Conservation (phyloP, 345 rosid species). For the Trapa incisa region DNA sequence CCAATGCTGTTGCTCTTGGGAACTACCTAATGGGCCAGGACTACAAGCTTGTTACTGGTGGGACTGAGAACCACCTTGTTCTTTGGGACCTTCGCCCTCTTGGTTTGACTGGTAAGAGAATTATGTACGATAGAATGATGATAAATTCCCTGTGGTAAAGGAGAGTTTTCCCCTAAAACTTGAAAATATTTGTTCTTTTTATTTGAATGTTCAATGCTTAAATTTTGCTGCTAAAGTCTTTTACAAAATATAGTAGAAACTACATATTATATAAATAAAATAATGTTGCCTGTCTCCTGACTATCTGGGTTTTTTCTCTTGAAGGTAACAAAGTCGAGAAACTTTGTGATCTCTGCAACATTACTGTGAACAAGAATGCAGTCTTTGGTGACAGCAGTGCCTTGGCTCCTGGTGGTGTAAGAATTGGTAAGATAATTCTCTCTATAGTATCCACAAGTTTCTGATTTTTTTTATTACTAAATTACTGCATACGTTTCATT, state of each 20-base stretch:
- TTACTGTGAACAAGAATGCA: constrained; percentile 97
- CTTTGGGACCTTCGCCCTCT: constrained; percentile 99
- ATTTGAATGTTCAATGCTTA: no score
- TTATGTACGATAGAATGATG: neutral
- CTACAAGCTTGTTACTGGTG: constrained; percentile 81
- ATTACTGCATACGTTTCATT: neutral
- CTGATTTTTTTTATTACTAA: no score
- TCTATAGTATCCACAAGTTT: neutral
- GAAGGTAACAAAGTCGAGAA: constrained; percentile 98
- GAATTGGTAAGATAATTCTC: constrained; percentile 56
- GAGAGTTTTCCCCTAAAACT: no score
- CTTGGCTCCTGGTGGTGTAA: constrained; percentile 97
- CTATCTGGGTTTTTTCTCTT: neutral
- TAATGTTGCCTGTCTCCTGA: neutral
- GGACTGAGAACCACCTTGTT: constrained; percentile 99
- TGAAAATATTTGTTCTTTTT: no score
- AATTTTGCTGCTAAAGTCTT: no score
- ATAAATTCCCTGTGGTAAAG: neutral
- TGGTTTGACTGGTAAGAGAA: constrained; percentile 70
- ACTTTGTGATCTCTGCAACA: constrained; percentile 85
- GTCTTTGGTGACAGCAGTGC: constrained; percentile 99
- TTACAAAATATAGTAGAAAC: no score
- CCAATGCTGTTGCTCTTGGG: constrained; percentile 92
- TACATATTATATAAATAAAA: no score
- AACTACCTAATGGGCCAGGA: constrained; percentile 68